phyloP scores from a whole-genome alignment of 2,329 filamentous ascomycete genomes.

The Talaromyces sp. region DNA sequence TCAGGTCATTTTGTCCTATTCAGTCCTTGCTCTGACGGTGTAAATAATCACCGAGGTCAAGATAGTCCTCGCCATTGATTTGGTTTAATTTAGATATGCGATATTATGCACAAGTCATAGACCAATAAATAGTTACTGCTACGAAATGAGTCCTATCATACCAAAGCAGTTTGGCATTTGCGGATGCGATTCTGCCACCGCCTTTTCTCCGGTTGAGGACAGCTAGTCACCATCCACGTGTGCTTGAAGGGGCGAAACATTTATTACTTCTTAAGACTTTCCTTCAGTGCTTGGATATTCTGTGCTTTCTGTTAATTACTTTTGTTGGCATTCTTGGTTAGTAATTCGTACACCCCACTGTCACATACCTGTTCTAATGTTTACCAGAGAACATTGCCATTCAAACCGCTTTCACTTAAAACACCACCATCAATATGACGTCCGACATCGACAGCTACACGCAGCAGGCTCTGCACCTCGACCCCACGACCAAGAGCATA shows the following conservation, averaged over 20 bases:
- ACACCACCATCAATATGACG: neutral
- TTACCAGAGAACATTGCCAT: neutral
- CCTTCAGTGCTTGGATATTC: neutral
- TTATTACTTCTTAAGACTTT: neutral
- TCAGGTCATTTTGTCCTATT: neutral
- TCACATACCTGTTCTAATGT: neutral
- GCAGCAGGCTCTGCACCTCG: constrained; percentile 73
- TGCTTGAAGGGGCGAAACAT: neutral
- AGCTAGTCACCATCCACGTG: constrained; percentile 15
- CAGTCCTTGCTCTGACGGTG: neutral
- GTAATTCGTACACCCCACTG: neutral
- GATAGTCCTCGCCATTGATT: neutral
- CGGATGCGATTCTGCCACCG: constrained; percentile 18
- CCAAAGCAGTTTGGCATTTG: neutral
- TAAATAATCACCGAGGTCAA: neutral
- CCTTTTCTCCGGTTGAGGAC: constrained; percentile 19
- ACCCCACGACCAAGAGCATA: constrained; percentile 76
- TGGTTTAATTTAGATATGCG: neutral
- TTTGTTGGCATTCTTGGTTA: neutral
- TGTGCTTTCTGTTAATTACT: neutral
- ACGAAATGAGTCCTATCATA: neutral
- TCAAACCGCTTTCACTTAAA: neutral
- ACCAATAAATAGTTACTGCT: neutral
- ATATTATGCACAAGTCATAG: neutral
- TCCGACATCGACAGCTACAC: constrained; percentile 54